These are phyloP conservation scores for Fabrea salina DNA, from an alignment of 169 alveolate genomes.

Conservation along the genomic window DNA sequence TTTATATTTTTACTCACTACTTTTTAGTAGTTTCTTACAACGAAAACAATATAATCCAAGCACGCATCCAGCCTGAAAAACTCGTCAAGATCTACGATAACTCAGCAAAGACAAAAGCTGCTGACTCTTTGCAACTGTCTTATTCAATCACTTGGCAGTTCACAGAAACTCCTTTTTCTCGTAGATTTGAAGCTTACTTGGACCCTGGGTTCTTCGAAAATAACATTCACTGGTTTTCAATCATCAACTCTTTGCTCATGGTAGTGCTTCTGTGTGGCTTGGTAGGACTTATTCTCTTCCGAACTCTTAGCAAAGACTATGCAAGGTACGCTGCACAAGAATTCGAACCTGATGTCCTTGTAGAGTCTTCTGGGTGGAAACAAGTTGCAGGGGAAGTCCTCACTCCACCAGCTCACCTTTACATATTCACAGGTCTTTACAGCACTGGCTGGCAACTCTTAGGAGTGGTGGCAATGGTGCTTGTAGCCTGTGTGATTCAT, in stretches of 20 bases:
- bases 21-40: slow-evolving; percentile 23
- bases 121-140: background rate
- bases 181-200: slow-evolving; percentile 36
- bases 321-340: slow-evolving; percentile 22
- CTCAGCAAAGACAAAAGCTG: background rate
- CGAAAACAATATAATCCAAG: slow-evolving; percentile 22
- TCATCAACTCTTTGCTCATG: slow-evolving; percentile 39
- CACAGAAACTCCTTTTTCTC: slow-evolving; percentile 3
- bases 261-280: slow-evolving; percentile 30
- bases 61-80: background rate
- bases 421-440: slow-evolving; percentile 15
- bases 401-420: slow-evolving; percentile 31
- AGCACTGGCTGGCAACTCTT: slow-evolving; percentile 33
- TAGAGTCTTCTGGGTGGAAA: slow-evolving; percentile 42
- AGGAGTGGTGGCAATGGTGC: background rate
- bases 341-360: slow-evolving; percentile 28
- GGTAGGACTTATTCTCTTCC: slow-evolving; percentile 18
- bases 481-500: background rate
- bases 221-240: slow-evolving; percentile 46
- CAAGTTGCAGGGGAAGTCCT: slow-evolving; percentile 50
- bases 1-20: slow-evolving; percentile 32
- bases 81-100: slow-evolving; percentile 27
- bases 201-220: slow-evolving; percentile 43
- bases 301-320: slow-evolving; percentile 28
- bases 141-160: slow-evolving; percentile 36